Evolutionary conservation across 331 rosid species (phyloP).

Genomic region (Malus hybrid): DNA sequence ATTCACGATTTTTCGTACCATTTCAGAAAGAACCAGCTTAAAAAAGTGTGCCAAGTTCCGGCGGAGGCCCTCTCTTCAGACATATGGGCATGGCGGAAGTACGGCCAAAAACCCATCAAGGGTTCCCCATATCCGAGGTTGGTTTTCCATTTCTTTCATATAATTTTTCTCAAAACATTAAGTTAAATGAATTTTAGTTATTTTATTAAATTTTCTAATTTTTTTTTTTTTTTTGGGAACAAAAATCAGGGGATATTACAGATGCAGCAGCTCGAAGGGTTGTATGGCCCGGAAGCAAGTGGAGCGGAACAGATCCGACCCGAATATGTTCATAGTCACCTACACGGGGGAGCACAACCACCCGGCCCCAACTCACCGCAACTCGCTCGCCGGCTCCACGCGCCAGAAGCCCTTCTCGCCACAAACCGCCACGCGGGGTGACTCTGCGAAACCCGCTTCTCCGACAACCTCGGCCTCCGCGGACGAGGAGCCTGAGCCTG

Average conservation of each 20-base stretch:
- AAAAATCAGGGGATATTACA: slow-evolving; percentile 67
- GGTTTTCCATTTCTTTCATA: background rate
- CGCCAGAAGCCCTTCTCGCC: slow-evolving; percentile 57
- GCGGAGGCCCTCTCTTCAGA: slow-evolving; percentile 82
- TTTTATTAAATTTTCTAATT: background rate
- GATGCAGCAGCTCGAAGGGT: slow-evolving; percentile 96
- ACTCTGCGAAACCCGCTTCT: slow-evolving; percentile 27
- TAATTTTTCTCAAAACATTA: background rate
- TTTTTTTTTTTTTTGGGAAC: background rate
- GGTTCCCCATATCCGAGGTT: slow-evolving; percentile 98
- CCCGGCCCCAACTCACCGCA: slow-evolving; percentile 90
- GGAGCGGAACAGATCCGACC: slow-evolving; percentile 82
- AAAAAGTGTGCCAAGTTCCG: slow-evolving; percentile 76
- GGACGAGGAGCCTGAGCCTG: slow-evolving; percentile 40
- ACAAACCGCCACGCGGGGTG: slow-evolving; percentile 4
- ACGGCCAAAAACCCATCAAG: slow-evolving; percentile 96
- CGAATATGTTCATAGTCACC: slow-evolving; percentile 81
- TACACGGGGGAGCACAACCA: slow-evolving; percentile 94
- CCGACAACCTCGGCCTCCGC: slow-evolving; percentile 37
- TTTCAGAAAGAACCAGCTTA: slow-evolving; percentile 78
- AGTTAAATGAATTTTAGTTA: background rate
- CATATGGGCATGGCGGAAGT: slow-evolving; percentile 97
- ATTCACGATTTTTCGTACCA: background rate
- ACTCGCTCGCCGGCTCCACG: slow-evolving; percentile 95
- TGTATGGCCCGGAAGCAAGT: slow-evolving; percentile 95